Percentiles rank a stretch among this genome's conserved stretches.
These are phyloP conservation scores for Fusarium falciforme DNA, from an alignment of 2,329 filamentous ascomycete species.

Conservation along the genomic window DNA sequence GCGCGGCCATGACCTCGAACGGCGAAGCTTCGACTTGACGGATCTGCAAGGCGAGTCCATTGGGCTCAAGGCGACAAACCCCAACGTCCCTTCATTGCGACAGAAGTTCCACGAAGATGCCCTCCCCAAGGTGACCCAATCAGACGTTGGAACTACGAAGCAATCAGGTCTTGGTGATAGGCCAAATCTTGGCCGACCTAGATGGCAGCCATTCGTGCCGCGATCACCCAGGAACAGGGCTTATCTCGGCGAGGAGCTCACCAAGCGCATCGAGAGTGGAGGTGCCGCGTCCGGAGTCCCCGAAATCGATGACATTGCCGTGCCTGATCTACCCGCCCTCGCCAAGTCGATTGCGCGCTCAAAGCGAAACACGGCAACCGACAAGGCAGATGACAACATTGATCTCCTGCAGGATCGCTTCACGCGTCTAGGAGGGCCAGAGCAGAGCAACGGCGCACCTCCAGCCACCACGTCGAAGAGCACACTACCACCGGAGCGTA, in stretches of 20 bases:
- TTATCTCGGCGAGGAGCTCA: slow-evolving; percentile 50
- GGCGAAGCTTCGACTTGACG: slow-evolving; percentile 45
- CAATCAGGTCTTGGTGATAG: slow-evolving; percentile 36
- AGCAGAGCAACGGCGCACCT: slow-evolving; percentile 47
- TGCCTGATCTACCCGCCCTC: slow-evolving; percentile 44
- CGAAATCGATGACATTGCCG: slow-evolving; percentile 38
- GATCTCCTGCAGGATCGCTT: slow-evolving; percentile 61
- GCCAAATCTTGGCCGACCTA: slow-evolving; percentile 49
- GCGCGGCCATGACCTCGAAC: slow-evolving; percentile 19
- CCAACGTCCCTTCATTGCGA: slow-evolving; percentile 45
- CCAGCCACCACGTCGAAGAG: slow-evolving; percentile 54
- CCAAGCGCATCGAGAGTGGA: slow-evolving; percentile 46
- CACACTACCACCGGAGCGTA: slow-evolving; percentile 61
- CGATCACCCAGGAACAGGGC: slow-evolving; percentile 53
- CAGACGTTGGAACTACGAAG: slow-evolving; percentile 24
- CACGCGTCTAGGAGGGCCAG: slow-evolving; percentile 56
- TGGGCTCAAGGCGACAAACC: slow-evolving; percentile 29
- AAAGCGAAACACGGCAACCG: slow-evolving; percentile 17
- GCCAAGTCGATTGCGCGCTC: slow-evolving; percentile 39
- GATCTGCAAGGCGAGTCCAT: slow-evolving; percentile 30
- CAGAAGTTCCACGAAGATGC: slow-evolving; percentile 51
- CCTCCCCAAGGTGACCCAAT: slow-evolving; percentile 18
- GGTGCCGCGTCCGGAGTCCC: slow-evolving; percentile 39
- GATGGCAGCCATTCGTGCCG: slow-evolving; percentile 57
- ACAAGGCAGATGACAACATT: slow-evolving; percentile 50